phyloP scores from a whole-genome alignment of 768 basidiomycete genomes.

The Leccinum incarnatum region DNA sequence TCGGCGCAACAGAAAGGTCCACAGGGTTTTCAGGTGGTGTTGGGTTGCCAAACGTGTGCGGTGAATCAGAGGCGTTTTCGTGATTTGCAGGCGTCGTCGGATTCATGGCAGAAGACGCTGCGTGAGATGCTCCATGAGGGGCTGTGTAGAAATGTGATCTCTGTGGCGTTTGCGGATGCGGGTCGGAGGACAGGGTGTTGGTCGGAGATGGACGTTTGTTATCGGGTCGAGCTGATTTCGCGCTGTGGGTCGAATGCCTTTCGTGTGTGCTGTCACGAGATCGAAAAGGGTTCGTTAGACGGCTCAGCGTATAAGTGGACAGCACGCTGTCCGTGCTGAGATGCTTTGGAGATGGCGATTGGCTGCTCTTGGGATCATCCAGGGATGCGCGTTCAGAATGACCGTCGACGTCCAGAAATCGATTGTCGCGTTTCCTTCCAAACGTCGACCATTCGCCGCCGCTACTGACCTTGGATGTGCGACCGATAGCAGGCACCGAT shows the following conservation, averaged over 20 bases:
- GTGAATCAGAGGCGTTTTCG: slow-evolving; percentile 32
- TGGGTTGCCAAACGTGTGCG: slow-evolving; percentile 40
- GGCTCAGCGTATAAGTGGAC: slow-evolving; percentile 22
- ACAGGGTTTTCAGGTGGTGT: slow-evolving; percentile 31
- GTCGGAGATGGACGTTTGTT: slow-evolving; percentile 31
- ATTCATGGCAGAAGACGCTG: slow-evolving; percentile 14
- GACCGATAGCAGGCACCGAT: slow-evolving; percentile 12
- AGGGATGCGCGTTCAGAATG: slow-evolving; percentile 12
- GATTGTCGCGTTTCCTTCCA: slow-evolving; percentile 27
- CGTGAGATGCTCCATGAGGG: slow-evolving; percentile 9
- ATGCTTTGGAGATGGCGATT: slow-evolving; percentile 21
- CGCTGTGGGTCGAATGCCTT: slow-evolving; percentile 7
- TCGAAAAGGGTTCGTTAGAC: slow-evolving; percentile 17
- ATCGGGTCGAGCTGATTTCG: slow-evolving; percentile 15
- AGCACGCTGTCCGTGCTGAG: slow-evolving; percentile 15
- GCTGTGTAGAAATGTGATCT: slow-evolving; percentile 19
- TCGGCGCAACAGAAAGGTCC: slow-evolving; percentile 28
- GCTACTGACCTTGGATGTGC: slow-evolving; percentile 18
- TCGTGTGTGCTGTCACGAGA: slow-evolving; percentile 10
- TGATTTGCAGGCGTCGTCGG: slow-evolving; percentile 29
- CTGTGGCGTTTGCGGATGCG: slow-evolving; percentile 27
- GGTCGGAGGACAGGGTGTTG: slow-evolving; percentile 27
- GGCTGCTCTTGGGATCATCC: slow-evolving; percentile 9
- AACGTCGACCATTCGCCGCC: slow-evolving; percentile 37
- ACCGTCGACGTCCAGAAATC: slow-evolving; percentile 11